Evolutionary conservation across 495 filamentous ascomycete species (phyloP), one percentile per base, ranked within the genome.

Genomic region (Ascodesmis nigricans): DNA sequence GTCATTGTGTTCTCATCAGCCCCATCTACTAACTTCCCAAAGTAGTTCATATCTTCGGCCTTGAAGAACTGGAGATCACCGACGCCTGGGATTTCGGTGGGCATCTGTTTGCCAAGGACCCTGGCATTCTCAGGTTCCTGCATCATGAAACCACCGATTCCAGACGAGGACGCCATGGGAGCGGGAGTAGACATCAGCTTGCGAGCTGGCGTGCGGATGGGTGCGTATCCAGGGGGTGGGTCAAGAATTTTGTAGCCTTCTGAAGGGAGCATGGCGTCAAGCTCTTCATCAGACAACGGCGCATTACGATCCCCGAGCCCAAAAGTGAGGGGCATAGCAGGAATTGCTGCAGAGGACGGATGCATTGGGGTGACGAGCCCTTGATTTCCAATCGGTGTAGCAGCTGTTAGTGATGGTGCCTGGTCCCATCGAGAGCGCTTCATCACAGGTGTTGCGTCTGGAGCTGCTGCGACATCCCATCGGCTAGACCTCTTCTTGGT

Each of bases 11-110:
- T 82, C 52, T 99, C 90, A 49, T 99, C 80, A n/a, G 72, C 71
- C 10, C 77, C 80, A 52, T 95, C 90, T 28, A 90, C 81, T 14
- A 99, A 65, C 62, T 95, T 99, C 35, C 87, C 84, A 46, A 99
- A 99, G 58, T 99, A 99, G 19, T 76, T 71, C 90, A 93, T 95
- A 61, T 99, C 90, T 57, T 93, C 87, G 6, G 80, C 69, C 58
- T 99, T 99, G 67, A 95, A 95, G 56, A 95, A 99, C 42, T 92
- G 83, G 25, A 99, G 61, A 52, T 99, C 90, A 34, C 90, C 90
- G 27, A 99, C 83, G 18, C 90, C 90, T 13, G 90, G 83, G 38
- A 99, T 93, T 54, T 93, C 87, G 3, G 82, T 91, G 6, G 90
- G 90, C 40, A 95, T 70, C 47, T 83, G 75, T 35, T 91, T 92